phyloP scores from a whole-genome alignment of 306 rosid genomes.

The Pterocarpus macrocarpus region DNA sequence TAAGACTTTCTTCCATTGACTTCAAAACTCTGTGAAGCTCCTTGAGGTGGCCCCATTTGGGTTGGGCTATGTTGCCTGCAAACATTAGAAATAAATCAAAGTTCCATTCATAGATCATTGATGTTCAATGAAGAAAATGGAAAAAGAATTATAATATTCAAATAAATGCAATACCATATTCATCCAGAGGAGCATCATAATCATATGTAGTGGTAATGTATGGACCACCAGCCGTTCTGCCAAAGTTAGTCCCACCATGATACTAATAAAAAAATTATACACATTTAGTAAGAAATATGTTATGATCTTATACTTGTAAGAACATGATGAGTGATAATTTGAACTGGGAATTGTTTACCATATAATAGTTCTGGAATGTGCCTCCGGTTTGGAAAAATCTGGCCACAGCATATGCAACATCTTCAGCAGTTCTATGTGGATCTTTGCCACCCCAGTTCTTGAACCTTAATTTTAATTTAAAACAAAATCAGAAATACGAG shows the following conservation, averaged over 20 bases:
- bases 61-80: conserved; percentile 60
- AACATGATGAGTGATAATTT: background rate
- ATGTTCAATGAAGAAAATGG: too few species aligned
- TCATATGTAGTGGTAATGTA: conserved; percentile 16
- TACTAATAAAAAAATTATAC: background rate
- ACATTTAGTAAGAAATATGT: background rate
- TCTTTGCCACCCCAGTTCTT: conserved; percentile 65
- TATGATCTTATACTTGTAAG: too few species aligned
- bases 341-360: conserved; percentile 44
- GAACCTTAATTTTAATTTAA: conserved; percentile 47
- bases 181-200: background rate
- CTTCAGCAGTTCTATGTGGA: conserved; percentile 64
- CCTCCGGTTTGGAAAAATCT: conserved; percentile 70
- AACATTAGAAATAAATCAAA: background rate
- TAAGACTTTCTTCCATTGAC: conserved; percentile 57
- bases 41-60: conserved; percentile 67
- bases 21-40: conserved; percentile 57
- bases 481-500: background rate
- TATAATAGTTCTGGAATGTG: conserved; percentile 69
- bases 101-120: too few species aligned
- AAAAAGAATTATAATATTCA: too few species aligned
- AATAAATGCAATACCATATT: conserved; percentile 21
- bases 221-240: background rate
- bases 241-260: too few species aligned
- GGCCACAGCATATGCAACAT: conserved; percentile 66